Evolutionary conservation across 2,329 filamentous ascomycete genomes (phyloP), one percentile per base, ranked within the genome.

Genomic region (Plenodomus biglobosus): DNA sequence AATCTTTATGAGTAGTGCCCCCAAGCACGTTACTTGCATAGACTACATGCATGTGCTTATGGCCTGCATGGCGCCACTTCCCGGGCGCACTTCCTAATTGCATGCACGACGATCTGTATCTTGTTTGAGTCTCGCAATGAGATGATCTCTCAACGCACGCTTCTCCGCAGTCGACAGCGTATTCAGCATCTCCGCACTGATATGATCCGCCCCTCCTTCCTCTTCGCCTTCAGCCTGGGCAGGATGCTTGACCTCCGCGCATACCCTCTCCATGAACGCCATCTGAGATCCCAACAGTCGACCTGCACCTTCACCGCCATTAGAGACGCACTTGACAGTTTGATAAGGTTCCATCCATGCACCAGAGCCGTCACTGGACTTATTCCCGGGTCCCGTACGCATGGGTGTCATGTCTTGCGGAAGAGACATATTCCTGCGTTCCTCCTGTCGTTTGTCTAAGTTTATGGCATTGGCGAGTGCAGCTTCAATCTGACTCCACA

Each of bases 211-310:
- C 18, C n/a, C 40, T 11, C 11, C 22, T 24, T 10, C 22, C 22
- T 10, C 27, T 3, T 32, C 6, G 15, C 15, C 11, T 15, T 11
- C 27, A 15, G 7, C 27, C 15, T 15, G 27, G 2, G 40, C 38
- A 18, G 40, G 22, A 4, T 34, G 30, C 44, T 42, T 38, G 6
- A 48, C 46, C 42, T 61, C 58, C 3, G 46, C 55, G 30, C 52
- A 52, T 17, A 53, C 16, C 1, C 53, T 42, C 50, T 64, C 61
- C 56, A 61, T 56, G 20, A 57, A 17, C 44, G 59, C 61, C 61
- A 61, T 58, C 24, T 46, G 21, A 10, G 39, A 53, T 1, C 61
- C 55, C 1, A 62, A 27, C 39, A 62, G 8, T 17, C 42, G 42
- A 0, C 8, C 18, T 24, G 11, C 37, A 8, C 1, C 46, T 15